A percentile compares a stretch with the other conserved stretches of the same genome.
These are phyloP conservation scores for Globisporangium recalcitrans DNA, from an alignment of 352 stramenopile genomes.

Conservation along the genomic window DNA sequence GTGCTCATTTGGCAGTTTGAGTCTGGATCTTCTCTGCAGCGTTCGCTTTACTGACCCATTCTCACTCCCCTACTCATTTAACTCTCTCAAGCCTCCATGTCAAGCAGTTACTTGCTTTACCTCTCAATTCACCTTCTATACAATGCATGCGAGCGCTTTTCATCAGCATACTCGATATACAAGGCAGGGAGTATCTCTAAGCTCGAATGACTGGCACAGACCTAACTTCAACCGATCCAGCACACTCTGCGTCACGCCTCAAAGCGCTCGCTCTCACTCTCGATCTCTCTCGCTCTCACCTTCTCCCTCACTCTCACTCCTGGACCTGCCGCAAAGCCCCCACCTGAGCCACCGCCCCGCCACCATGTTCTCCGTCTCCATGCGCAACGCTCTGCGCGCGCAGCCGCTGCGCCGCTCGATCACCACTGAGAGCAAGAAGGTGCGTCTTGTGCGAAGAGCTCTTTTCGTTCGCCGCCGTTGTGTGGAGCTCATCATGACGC, in stretches of 20 bases:
- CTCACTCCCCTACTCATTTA: not conserved
- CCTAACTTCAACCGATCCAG: conserved; percentile 5
- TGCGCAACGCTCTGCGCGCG: conserved; percentile 13
- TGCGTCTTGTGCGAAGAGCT: conserved; percentile 10
- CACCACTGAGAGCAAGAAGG: conserved; percentile 52
- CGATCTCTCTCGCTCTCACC: not conserved
- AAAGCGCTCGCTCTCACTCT: not conserved
- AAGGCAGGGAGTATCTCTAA: not conserved
- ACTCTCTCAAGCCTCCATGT: not conserved
- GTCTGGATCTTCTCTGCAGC: conserved; percentile 1
- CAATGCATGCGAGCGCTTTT: not conserved
- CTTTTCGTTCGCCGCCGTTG: not conserved
- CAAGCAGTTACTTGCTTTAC: not conserved
- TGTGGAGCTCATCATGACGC: not conserved
- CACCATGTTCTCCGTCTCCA: conserved; percentile 23
- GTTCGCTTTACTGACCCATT: not conserved
- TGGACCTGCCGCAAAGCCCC: conserved; percentile 1
- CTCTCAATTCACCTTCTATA: not conserved
- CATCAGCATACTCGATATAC: not conserved
- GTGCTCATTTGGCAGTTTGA: not conserved
- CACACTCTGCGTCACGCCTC: not conserved
- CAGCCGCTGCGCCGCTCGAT: conserved; percentile 33
- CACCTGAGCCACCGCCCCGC: not conserved
- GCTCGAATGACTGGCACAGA: conserved; percentile 1
- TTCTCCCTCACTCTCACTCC: conserved; percentile 5